A percentile compares a stretch with the other conserved stretches of the same genome.
phyloP scores from a whole-genome alignment of 2,329 filamentous ascomycete species.

The Cladobotryum mycophilum region DNA sequence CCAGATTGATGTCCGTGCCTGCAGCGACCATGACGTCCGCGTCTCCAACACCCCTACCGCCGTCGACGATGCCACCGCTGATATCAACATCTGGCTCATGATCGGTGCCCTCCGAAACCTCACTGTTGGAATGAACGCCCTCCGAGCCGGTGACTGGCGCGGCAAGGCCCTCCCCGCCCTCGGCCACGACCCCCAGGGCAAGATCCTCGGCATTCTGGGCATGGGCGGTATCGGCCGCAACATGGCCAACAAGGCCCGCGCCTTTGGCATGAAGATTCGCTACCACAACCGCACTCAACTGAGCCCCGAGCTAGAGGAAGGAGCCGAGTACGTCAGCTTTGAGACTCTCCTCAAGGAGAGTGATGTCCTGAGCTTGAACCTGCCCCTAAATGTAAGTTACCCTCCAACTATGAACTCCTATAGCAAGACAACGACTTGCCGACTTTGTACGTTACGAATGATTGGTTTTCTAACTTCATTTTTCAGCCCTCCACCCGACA shows the following conservation, averaged over 20 bases:
- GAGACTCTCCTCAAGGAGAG: slow-evolving; percentile 63
- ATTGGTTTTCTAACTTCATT: background rate
- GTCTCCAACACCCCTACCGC: slow-evolving; percentile 79
- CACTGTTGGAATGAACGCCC: slow-evolving; percentile 55
- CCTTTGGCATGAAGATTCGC: slow-evolving; percentile 67
- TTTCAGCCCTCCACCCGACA: slow-evolving; percentile 59
- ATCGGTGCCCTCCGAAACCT: slow-evolving; percentile 73
- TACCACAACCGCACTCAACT: slow-evolving; percentile 68
- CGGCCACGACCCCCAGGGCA: slow-evolving; percentile 74
- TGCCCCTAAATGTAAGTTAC: slow-evolving; percentile 69
- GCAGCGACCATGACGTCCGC: slow-evolving; percentile 57
- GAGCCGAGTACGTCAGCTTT: slow-evolving; percentile 64
- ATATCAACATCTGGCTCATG: slow-evolving; percentile 73
- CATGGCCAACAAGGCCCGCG: slow-evolving; percentile 65
- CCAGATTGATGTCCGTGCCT: slow-evolving; percentile 68
- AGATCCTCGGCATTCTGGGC: slow-evolving; percentile 71
- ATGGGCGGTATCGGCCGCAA: slow-evolving; percentile 84
- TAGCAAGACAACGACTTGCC: background rate
- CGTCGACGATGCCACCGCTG: slow-evolving; percentile 77
- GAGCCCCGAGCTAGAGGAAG: slow-evolving; percentile 46
- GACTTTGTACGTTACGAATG: no score
- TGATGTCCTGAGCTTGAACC: slow-evolving; percentile 73
- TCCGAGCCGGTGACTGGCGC: slow-evolving; percentile 64
- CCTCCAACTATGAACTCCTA: background rate
- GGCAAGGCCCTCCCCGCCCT: slow-evolving; percentile 50